phyloP scores from a whole-genome alignment of 2,329 filamentous ascomycete genomes.

The Orbilia blumenaviensis region DNA sequence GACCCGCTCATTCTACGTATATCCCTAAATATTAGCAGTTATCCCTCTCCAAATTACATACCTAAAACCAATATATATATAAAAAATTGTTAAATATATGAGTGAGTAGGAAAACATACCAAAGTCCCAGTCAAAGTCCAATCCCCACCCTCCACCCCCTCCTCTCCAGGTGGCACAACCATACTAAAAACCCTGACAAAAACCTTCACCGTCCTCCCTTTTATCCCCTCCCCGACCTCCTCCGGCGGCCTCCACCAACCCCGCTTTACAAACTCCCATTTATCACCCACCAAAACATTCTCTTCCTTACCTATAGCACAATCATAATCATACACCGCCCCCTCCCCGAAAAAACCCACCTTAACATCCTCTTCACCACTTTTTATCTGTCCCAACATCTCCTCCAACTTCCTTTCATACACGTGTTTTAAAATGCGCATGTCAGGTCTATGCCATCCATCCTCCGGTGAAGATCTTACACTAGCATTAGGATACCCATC shows the following conservation, averaged over 20 bases:
- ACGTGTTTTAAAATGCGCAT: neutral
- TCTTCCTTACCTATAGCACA: neutral
- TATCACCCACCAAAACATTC: neutral
- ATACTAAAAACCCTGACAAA: neutral
- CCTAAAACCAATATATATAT: neutral
- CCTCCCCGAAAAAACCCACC: neutral
- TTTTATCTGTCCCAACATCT: neutral
- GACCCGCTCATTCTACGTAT: conserved; percentile 69
- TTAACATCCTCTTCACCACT: neutral
- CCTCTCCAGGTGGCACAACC: neutral
- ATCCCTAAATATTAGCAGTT: neutral
- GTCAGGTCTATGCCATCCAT: neutral
- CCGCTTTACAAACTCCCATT: neutral
- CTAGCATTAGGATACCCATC: neutral
- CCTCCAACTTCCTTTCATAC: neutral
- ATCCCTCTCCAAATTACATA: neutral
- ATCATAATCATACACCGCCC: neutral
- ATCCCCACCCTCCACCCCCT: neutral
- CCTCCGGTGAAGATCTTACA: neutral
- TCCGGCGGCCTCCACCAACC: neutral
- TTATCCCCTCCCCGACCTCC: neutral
- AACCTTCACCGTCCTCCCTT: neutral
- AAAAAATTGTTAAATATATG: neutral
- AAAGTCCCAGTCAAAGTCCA: neutral
- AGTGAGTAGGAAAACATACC: neutral